phyloP scores from a whole-genome alignment of 306 rosid species.

The Rubus parviflorus region DNA sequence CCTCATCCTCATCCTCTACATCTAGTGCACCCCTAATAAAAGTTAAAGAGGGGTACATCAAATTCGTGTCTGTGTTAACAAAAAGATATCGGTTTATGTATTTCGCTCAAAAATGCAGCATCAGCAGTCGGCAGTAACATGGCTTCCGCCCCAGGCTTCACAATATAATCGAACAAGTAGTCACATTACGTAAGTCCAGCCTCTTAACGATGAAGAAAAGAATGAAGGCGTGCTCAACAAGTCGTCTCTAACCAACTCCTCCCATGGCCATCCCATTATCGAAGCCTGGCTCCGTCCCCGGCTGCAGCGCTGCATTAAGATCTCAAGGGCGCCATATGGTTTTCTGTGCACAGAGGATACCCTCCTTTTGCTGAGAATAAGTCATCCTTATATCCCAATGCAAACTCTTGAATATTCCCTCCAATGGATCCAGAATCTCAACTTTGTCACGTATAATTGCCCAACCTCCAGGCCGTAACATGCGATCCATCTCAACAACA shows the following conservation, averaged over 20 bases:
- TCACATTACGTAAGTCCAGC: not conserved
- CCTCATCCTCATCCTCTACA: slow-evolving; percentile 7
- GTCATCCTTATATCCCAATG: slow-evolving; percentile 84
- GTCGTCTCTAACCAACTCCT: no score
- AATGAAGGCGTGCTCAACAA: no score
- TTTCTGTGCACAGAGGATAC: slow-evolving; percentile 83
- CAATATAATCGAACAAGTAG: not conserved
- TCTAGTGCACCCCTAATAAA: no score
- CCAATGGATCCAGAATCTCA: slow-evolving; percentile 70
- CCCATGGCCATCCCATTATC: not conserved
- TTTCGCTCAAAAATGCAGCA: not conserved
- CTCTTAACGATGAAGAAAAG: no score
- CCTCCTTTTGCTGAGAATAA: slow-evolving; percentile 68
- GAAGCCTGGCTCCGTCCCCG: not conserved
- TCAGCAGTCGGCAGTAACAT: not conserved
- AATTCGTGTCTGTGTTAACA: not conserved
- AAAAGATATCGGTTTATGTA: not conserved
- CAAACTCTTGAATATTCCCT: slow-evolving; percentile 68
- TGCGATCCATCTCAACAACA: slow-evolving; percentile 93
- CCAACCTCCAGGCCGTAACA: slow-evolving; percentile 91
- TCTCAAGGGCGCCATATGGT: slow-evolving; percentile 75
- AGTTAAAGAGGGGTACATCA: not conserved
- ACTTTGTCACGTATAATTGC: slow-evolving; percentile 83
- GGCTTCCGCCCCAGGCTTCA: slow-evolving; percentile 7
- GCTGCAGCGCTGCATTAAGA: not conserved